Evolutionary conservation across 1,139 yeast species (phyloP).

Genomic region (Protomyces lactucae-debilis): DNA sequence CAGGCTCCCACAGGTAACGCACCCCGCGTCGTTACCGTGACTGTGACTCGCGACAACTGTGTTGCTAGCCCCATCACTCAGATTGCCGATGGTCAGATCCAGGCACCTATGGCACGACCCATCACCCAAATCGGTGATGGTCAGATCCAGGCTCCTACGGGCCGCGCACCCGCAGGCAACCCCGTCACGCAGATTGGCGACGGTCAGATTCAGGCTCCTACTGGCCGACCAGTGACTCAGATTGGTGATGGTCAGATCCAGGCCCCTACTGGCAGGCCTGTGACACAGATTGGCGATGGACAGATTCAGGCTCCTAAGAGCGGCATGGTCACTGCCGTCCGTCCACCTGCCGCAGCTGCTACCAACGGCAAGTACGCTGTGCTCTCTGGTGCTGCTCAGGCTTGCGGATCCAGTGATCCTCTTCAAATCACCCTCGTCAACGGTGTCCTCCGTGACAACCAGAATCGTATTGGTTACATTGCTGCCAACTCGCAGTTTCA

Average conservation of each 20-base stretch:
- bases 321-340: conserved; percentile 42
- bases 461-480: conserved; percentile 73
- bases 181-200: conserved; percentile 40
- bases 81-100: conserved; percentile 49
- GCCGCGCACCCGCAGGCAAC: conserved; percentile 36
- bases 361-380: conserved; percentile 19
- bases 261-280: conserved; percentile 41
- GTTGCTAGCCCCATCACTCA: conserved; percentile 43
- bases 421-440: conserved; percentile 47
- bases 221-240: conserved; percentile 42
- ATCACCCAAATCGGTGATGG: conserved; percentile 56
- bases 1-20: conserved; percentile 43
- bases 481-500: conserved; percentile 85
- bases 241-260: conserved; percentile 51
- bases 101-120: conserved; percentile 39
- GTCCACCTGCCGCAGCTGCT: conserved; percentile 35
- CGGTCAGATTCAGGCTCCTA: conserved; percentile 43
- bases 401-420: conserved; percentile 15
- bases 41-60: conserved; percentile 29
- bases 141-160: conserved; percentile 52
- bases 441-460: conserved; percentile 54
- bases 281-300: conserved; percentile 41
- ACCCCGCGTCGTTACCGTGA: conserved; percentile 34
- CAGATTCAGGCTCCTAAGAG: conserved; percentile 32
- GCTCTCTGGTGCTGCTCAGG: conserved; percentile 25